A percentile compares a stretch with the other conserved stretches of the same genome.
phyloP scores from a whole-genome alignment of 129 eudicot species.

The Ambrosia artemisiifolia region DNA sequence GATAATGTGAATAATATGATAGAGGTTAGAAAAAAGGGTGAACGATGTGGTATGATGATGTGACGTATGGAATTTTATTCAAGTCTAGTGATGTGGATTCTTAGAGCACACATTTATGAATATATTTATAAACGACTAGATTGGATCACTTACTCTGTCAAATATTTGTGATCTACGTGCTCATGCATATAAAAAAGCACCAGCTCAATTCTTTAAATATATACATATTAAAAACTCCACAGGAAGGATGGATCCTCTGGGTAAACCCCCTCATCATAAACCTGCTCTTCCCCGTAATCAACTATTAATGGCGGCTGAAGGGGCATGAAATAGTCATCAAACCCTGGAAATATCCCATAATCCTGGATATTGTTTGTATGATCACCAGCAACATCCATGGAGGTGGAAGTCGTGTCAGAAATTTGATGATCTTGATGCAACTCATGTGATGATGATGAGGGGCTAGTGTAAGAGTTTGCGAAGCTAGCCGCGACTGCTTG shows the following conservation, averaged over 20 bases:
- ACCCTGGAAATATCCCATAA: conserved; percentile 33
- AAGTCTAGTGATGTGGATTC: too few species aligned
- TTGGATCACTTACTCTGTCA: too few species aligned
- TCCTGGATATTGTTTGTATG: conserved; percentile 2
- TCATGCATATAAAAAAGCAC: too few species aligned
- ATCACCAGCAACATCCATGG: neutral
- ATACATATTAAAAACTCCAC: conserved; percentile 26
- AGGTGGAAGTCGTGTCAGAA: neutral
- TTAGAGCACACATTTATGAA: too few species aligned
- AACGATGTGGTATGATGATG: too few species aligned
- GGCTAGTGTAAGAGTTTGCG: conserved; percentile 15
- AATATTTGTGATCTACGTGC: too few species aligned
- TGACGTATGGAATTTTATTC: too few species aligned
- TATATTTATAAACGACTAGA: too few species aligned
- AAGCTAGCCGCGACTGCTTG: conserved; percentile 29
- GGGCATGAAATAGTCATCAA: conserved; percentile 36
- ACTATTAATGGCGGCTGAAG: conserved; percentile 4
- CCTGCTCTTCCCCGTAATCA: conserved; percentile 10
- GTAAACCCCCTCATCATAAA: conserved; percentile 14
- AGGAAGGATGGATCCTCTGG: conserved; percentile 22
- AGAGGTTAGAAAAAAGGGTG: too few species aligned
- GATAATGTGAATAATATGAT: too few species aligned
- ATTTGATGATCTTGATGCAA: neutral
- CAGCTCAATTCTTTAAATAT: neutral
- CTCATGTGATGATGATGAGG: neutral